Percentiles rank a stretch among this genome's conserved stretches.
These are phyloP conservation scores for Lentinus tigrinus DNA, from an alignment of 768 basidiomycete genomes.

Conservation along the genomic window DNA sequence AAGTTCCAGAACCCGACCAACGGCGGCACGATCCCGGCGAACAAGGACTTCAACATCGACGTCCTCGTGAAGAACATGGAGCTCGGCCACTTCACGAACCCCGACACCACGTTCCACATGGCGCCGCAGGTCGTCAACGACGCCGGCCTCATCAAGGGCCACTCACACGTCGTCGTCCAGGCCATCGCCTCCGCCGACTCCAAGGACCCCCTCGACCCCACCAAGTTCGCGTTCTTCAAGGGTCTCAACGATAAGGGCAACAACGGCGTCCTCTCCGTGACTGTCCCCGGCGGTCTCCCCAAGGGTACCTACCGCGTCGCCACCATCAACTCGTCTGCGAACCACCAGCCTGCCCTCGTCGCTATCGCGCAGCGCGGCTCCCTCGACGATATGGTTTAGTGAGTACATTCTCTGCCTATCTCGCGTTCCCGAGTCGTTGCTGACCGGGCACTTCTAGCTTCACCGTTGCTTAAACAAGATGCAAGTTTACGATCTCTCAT, in stretches of 20 bases:
- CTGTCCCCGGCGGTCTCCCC: constrained; percentile 42
- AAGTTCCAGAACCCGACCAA: constrained; percentile 56
- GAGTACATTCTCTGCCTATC: constrained; percentile 5
- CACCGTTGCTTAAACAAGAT: constrained; percentile 5
- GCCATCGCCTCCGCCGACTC: constrained; percentile 40
- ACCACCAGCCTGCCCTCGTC: constrained; percentile 42
- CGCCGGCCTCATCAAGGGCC: constrained; percentile 46
- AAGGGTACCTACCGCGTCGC: constrained; percentile 42
- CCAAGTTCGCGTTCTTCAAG: constrained; percentile 65
- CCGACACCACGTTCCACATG: constrained; percentile 49
- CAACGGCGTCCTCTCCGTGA: constrained; percentile 39
- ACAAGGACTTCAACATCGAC: constrained; percentile 52
- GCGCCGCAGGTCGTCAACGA: constrained; percentile 53
- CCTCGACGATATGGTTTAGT: constrained; percentile 43
- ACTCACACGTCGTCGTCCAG: constrained; percentile 59
- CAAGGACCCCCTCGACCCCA: constrained; percentile 46
- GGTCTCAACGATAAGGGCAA: constrained; percentile 45
- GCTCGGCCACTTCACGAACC: constrained; percentile 62
- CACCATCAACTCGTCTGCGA: constrained; percentile 46
- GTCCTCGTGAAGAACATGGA: constrained; percentile 46
- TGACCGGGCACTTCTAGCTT: constrained; percentile 1
- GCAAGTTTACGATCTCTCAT: neutral
- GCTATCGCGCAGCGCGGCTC: constrained; percentile 43
- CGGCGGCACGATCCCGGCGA: constrained; percentile 41
- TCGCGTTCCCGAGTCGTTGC: neutral